These are phyloP conservation scores for Ophiocordyceps camponoti-leonardi DNA, from an alignment of 2,329 filamentous ascomycete species.

Conservation along the genomic window DNA sequence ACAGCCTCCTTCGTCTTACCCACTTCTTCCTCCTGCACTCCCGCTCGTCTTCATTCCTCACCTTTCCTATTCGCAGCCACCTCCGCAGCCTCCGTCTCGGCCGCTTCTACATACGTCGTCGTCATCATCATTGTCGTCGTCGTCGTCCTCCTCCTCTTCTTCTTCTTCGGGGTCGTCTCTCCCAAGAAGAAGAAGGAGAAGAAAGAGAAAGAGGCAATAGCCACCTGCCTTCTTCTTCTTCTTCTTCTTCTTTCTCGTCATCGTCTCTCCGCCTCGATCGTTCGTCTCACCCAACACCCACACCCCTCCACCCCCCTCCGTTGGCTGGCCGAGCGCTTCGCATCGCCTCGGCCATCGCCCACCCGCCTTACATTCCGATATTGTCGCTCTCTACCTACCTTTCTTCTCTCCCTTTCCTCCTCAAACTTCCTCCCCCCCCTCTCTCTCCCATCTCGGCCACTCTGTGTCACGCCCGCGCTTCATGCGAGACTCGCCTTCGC, in stretches of 20 bases:
- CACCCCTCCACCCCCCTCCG: too few species aligned
- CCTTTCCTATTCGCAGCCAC: too few species aligned
- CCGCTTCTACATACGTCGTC: too few species aligned
- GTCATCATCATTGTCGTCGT: too few species aligned
- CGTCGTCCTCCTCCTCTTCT: too few species aligned
- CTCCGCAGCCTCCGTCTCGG: neutral
- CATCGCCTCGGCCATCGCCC: neutral
- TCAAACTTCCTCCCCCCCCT: too few species aligned
- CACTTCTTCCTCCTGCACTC: neutral
- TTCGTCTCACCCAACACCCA: neutral
- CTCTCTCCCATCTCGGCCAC: neutral
- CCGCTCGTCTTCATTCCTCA: neutral
- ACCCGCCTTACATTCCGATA: neutral
- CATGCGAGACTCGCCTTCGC: neutral
- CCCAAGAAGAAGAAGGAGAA: too few species aligned
- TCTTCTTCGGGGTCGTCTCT: too few species aligned
- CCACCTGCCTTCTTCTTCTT: too few species aligned
- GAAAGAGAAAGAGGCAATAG: too few species aligned
- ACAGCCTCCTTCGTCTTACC: neutral
- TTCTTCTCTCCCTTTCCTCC: neutral
- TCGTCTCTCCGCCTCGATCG: neutral
- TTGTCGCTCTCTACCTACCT: neutral
- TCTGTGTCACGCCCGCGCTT: neutral
- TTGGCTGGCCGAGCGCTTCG: neutral
- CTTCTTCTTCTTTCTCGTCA: too few species aligned